These are phyloP conservation scores for Haematococcus lacustris DNA, from an alignment of 139 green algal genomes.

Conservation along the genomic window DNA sequence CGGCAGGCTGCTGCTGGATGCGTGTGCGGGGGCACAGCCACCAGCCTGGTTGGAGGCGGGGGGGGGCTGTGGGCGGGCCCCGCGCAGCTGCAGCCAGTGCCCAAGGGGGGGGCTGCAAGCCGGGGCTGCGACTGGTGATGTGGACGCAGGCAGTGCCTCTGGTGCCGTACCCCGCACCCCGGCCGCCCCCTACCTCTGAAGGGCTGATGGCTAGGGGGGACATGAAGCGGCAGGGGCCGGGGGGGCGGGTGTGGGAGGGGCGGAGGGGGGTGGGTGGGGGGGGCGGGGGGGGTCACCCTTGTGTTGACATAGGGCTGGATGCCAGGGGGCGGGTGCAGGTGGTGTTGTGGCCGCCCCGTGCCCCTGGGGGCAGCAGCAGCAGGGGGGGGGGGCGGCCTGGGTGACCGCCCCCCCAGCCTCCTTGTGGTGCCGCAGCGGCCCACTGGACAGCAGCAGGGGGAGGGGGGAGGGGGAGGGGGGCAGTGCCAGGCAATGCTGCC, in stretches of 20 bases:
- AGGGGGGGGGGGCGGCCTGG: too few species aligned
- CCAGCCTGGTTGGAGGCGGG: constrained; percentile 6
- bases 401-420: too few species aligned
- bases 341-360: not conserved
- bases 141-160: constrained; percentile 21
- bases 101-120: constrained; percentile 5
- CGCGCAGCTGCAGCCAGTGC: constrained; percentile 6
- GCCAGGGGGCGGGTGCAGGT: not conserved
- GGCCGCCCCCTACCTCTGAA: not conserved
- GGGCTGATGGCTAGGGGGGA: too few species aligned
- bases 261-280: not conserved
- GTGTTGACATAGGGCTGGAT: not conserved
- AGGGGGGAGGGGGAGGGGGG: not conserved
- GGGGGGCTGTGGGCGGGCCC: constrained; percentile 20
- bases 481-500: constrained; percentile 10
- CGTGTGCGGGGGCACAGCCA: constrained; percentile 7
- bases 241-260: not conserved
- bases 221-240: not conserved
- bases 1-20: constrained; percentile 23
- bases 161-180: too few species aligned
- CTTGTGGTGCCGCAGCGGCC: too few species aligned
- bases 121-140: constrained; percentile 20
- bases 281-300: not conserved
- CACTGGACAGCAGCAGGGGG: not conserved
- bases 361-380: too few species aligned